Conservation (phyloP, 164 flowering plant species). For the Kingdonia uniflora region DNA sequence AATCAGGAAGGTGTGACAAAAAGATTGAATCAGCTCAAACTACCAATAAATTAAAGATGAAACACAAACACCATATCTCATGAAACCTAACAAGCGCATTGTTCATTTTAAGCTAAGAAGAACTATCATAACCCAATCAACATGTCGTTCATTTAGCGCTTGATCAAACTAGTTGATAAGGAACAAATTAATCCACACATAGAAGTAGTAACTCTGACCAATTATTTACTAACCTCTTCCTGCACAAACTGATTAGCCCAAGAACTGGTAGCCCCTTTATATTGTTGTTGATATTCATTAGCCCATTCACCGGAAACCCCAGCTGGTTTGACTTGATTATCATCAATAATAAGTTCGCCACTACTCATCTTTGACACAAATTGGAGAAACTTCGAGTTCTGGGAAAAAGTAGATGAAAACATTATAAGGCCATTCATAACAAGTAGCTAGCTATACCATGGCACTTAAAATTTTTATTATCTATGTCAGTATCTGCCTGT, state of each 20-base stretch:
- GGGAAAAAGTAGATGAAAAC: slow-evolving; percentile 10
- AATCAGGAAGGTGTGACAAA: slow-evolving; percentile 4
- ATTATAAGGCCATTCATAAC: not conserved
- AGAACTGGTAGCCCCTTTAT: slow-evolving; percentile 30
- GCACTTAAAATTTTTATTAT: too few species aligned
- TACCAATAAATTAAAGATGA: not conserved
- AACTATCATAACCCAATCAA: too few species aligned
- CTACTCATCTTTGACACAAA: slow-evolving; percentile 99
- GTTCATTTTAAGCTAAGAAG: too few species aligned
- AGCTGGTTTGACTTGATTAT: slow-evolving; percentile 73
- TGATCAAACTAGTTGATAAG: too few species aligned
- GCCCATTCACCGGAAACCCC: slow-evolving; percentile 64
- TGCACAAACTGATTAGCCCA: slow-evolving; percentile 76
- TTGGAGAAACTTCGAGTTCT: slow-evolving; percentile 95
- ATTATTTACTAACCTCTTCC: slow-evolving; percentile 30
- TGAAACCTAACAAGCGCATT: too few species aligned
- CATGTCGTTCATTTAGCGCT: too few species aligned
- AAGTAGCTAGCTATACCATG: too few species aligned
- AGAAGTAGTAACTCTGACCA: too few species aligned
- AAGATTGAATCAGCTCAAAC: not conserved
- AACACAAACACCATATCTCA: not conserved
- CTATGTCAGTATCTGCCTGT: too few species aligned
- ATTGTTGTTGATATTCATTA: slow-evolving; percentile 65
- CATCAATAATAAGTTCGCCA: slow-evolving; percentile 90
- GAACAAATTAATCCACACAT: too few species aligned